These are phyloP conservation scores for Erodium chrysanthum DNA, from an alignment of 441 rosid genomes.

Conservation along the genomic window DNA sequence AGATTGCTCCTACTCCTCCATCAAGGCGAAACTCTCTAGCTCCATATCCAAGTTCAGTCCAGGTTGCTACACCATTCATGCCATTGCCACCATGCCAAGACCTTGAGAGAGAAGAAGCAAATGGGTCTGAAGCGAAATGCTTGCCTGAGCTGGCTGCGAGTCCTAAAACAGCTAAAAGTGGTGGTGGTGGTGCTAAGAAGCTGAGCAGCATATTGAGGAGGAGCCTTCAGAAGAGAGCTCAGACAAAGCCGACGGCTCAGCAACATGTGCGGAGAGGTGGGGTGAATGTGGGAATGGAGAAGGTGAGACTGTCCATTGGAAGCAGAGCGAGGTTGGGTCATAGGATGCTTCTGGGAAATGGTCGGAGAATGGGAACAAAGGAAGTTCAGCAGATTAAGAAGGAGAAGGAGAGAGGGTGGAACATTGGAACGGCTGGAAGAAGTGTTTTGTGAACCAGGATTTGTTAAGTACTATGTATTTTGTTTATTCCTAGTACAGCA, in stretches of 20 bases:
- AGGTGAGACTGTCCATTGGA: slow-evolving; percentile 75
- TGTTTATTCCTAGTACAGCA: neutral
- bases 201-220: slow-evolving; percentile 49
- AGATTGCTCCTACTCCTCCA: slow-evolving; percentile 28
- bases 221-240: slow-evolving; percentile 66
- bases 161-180: slow-evolving; percentile 35
- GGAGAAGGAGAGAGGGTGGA: slow-evolving; percentile 83
- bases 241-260: slow-evolving; percentile 47
- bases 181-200: slow-evolving; percentile 37
- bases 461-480: neutral
- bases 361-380: slow-evolving; percentile 39
- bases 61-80: slow-evolving; percentile 23
- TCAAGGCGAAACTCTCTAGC: slow-evolving; percentile 74
- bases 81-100: slow-evolving; percentile 25
- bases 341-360: slow-evolving; percentile 45
- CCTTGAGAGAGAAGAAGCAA: slow-evolving; percentile 29
- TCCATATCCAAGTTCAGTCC: slow-evolving; percentile 42
- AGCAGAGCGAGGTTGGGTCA: slow-evolving; percentile 64
- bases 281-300: slow-evolving; percentile 78
- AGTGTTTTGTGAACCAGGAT: neutral
- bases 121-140: slow-evolving; percentile 23
- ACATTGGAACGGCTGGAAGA: slow-evolving; percentile 30
- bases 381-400: slow-evolving; percentile 46
- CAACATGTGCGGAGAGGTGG: slow-evolving; percentile 64
- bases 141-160: slow-evolving; percentile 43